Evolutionary conservation across 371 early-diverging fungal genomes (phyloP).

Genomic region (Actinomortierella wolfii): DNA sequence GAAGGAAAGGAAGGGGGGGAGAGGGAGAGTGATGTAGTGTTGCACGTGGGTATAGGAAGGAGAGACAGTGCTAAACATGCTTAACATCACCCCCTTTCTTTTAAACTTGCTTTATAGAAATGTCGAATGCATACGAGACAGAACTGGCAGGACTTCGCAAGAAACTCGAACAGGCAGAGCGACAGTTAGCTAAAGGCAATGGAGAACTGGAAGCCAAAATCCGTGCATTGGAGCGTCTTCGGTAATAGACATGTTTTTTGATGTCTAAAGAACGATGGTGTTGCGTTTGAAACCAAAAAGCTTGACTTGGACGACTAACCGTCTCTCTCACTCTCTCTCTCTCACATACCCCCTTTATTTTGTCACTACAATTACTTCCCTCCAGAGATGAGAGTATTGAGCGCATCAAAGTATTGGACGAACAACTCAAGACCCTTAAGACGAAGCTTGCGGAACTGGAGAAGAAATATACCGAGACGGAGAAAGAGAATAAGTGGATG

Average conservation of each 20-base stretch:
- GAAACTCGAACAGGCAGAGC: slow-evolving; percentile 34
- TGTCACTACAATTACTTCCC: background rate
- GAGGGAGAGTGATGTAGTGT: background rate
- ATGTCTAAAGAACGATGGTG: no score
- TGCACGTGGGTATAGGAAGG: background rate
- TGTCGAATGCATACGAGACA: slow-evolving; percentile 31
- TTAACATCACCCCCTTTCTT: background rate
- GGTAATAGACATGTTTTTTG: slow-evolving; percentile 7
- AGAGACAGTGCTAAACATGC: background rate
- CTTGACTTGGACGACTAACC: no score
- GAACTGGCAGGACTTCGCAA: slow-evolving; percentile 31
- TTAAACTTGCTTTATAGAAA: slow-evolving; percentile 10
- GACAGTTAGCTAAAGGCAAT: slow-evolving; percentile 31
- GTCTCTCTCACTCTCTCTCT: no score
- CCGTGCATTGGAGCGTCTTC: slow-evolving; percentile 27
- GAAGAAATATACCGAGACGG: slow-evolving; percentile 12
- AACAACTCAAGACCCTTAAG: slow-evolving; percentile 34
- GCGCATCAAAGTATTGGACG: slow-evolving; percentile 34
- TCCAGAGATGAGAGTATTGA: slow-evolving; percentile 38
- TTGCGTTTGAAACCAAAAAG: no score
- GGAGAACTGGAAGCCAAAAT: slow-evolving; percentile 37
- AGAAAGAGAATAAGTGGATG: slow-evolving; percentile 17
- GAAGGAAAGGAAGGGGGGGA: no score
- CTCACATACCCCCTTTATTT: background rate
- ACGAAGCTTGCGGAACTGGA: slow-evolving; percentile 22